phyloP scores from a whole-genome alignment of 495 filamentous ascomycete species.

The Apodospora peruviana region DNA sequence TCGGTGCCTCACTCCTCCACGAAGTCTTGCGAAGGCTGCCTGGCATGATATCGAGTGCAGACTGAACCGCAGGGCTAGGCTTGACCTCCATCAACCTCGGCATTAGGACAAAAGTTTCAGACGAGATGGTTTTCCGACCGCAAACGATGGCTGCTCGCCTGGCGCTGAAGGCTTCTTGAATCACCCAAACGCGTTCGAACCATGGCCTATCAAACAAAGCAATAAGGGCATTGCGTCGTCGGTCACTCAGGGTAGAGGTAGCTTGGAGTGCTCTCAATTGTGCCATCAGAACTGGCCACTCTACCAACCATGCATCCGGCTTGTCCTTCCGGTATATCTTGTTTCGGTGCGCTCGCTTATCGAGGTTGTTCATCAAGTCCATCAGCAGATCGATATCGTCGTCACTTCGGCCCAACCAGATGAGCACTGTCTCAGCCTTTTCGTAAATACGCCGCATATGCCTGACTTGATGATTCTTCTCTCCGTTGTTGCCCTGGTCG shows the following conservation, averaged over 20 bases:
- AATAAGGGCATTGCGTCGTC: too few relatives aligned
- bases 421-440: neutral
- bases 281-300: too few relatives aligned
- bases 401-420: neutral
- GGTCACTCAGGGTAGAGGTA: too few relatives aligned
- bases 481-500: neutral
- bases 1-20: too few relatives aligned
- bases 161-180: neutral
- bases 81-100: neutral
- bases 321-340: neutral
- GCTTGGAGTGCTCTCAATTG: too few relatives aligned
- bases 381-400: neutral
- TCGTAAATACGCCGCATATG: neutral
- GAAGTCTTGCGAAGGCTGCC: too few relatives aligned
- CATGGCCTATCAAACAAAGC: neutral
- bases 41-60: conserved; percentile 10
- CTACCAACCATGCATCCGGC: neutral
- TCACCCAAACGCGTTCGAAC: neutral
- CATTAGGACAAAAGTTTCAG: too few relatives aligned
- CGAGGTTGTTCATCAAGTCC: neutral
- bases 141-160: neutral
- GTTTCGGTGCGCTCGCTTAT: neutral
- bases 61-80: neutral
- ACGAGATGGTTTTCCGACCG: too few relatives aligned
- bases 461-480: neutral